Base-by-base conservation (phyloP, 257 asterid genomes). In the Linaria vulgaris region DNA sequence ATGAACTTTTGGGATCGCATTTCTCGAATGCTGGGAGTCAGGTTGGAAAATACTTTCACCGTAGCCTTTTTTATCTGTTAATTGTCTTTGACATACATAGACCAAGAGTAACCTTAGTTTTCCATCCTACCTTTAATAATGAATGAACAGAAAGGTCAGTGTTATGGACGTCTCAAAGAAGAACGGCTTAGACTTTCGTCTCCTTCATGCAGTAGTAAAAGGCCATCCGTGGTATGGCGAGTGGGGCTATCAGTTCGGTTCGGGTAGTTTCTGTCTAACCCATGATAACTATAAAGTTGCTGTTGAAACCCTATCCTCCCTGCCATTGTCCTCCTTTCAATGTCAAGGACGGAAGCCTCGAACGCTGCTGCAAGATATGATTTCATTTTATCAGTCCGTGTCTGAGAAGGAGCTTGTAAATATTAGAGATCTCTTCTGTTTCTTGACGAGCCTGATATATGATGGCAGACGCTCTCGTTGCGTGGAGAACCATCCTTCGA, bases 161-260 rank as follows among this genome's bases (percentile, higher is more conserved):
- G 99, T 92, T 70, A 89, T 91, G 80, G 99, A 89, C 50, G 99
- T 92, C 62, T 92, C 99, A 3, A 92, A 92, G 89, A 92, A 92
- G 79, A 82, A 78, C 43, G 96, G 99, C 4, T 63, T 92, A 66
- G 97, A 92, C 52, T 85, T 80, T 58, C 87, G 99, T 16, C 72
- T 92, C 59, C 88, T 92, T 13, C 99, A 89, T 75, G 86, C 90
- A 50, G 86, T 92, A 6, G 74, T 79, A 48, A 79, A 85, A 69
- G 97, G 95, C 27, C 91, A 71, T 61, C 91, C 99, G 6, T 92
- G 99, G 99, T 92, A 92, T 74, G 97, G 99, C 34, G 84, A 87
- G 12, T 92, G 99, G 99, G 99, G 91, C 49, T 92, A 92, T 76
- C 79, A 80, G 77, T 92, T 92, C 71, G 97, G 96, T 37, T 79